A percentile compares a stretch with the other conserved stretches of the same genome.
Evolutionary conservation across 768 basidiomycete species (phyloP).

Genomic region (Obba rivulosa): DNA sequence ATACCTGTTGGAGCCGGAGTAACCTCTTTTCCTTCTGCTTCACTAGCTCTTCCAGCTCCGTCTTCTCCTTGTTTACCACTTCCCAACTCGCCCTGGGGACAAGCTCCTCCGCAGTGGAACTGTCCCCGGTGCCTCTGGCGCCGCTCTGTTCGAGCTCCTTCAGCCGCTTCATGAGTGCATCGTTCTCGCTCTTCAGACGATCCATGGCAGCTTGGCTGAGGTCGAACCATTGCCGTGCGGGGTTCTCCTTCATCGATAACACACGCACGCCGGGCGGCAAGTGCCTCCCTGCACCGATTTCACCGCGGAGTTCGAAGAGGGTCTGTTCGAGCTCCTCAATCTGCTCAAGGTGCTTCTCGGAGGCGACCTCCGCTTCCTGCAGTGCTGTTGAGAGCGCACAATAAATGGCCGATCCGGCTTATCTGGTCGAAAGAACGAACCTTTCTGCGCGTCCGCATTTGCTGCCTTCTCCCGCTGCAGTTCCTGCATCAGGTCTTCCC

Average conservation of each 20-base stretch:
- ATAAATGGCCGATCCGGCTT: neutral
- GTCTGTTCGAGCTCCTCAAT: constrained; percentile 74
- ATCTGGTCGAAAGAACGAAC: constrained; percentile 1
- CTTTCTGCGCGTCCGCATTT: constrained; percentile 31
- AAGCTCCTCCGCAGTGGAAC: constrained; percentile 31
- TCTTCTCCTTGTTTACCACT: constrained; percentile 60
- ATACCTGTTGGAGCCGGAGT: constrained; percentile 69
- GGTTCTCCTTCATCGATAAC: constrained; percentile 69
- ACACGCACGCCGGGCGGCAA: constrained; percentile 68
- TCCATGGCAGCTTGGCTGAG: constrained; percentile 72
- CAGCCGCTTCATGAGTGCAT: constrained; percentile 66
- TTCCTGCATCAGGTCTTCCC: constrained; percentile 35
- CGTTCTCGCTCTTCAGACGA: constrained; percentile 76
- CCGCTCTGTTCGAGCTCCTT: constrained; percentile 50
- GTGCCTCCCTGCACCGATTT: constrained; percentile 71
- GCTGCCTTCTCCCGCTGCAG: constrained; percentile 33
- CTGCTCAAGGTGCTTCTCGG: constrained; percentile 38
- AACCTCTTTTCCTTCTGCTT: constrained; percentile 81
- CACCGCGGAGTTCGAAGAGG: constrained; percentile 71
- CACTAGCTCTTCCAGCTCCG: constrained; percentile 56
- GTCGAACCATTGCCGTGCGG: constrained; percentile 78
- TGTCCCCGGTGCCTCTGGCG: constrained; percentile 14
- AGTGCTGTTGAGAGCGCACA: constrained; percentile 33
- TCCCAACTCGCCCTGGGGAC: constrained; percentile 83
- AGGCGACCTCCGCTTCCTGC: constrained; percentile 30